These are phyloP conservation scores for Thelonectria olida DNA, from an alignment of 2,329 filamentous ascomycete genomes.

Conservation along the genomic window DNA sequence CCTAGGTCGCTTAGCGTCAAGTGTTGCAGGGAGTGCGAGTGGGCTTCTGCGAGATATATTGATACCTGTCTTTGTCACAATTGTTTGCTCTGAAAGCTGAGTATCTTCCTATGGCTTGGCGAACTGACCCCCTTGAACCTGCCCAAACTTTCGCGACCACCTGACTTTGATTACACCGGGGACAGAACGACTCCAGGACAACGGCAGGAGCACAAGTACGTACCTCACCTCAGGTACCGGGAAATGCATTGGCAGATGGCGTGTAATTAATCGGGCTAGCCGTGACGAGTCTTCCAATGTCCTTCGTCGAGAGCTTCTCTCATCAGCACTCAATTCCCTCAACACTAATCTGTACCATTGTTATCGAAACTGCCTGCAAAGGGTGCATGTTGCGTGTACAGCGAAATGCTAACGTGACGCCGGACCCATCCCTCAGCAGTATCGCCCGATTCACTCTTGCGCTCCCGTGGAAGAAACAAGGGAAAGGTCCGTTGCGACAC, in stretches of 20 bases:
- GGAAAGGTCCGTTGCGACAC: slow-evolving; percentile 6
- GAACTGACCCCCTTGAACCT: slow-evolving; percentile 32
- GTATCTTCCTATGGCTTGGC: slow-evolving; percentile 27
- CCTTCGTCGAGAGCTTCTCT: background rate
- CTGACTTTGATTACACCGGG: slow-evolving; percentile 24
- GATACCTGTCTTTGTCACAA: slow-evolving; percentile 17
- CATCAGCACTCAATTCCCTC: background rate
- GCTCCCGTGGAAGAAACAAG: background rate
- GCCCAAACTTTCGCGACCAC: slow-evolving; percentile 18
- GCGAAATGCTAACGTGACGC: slow-evolving; percentile 1
- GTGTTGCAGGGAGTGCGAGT: slow-evolving; percentile 21
- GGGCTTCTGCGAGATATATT: slow-evolving; percentile 40
- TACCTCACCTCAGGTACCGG: slow-evolving; percentile 7
- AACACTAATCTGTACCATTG: background rate
- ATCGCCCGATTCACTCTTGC: slow-evolving; percentile 7
- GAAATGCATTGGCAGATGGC: background rate
- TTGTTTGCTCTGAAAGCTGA: accelerated
- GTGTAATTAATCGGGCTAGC: background rate
- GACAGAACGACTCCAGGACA: background rate
- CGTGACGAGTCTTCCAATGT: background rate
- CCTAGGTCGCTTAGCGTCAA: slow-evolving; percentile 25
- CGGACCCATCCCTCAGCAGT: slow-evolving; percentile 9
- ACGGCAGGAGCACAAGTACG: too few relatives aligned
- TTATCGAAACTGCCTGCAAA: too few relatives aligned
- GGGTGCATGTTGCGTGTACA: background rate